These are phyloP conservation scores for Byssochlamys sp. DNA, from an alignment of 2,329 filamentous ascomycete genomes.

Conservation along the genomic window DNA sequence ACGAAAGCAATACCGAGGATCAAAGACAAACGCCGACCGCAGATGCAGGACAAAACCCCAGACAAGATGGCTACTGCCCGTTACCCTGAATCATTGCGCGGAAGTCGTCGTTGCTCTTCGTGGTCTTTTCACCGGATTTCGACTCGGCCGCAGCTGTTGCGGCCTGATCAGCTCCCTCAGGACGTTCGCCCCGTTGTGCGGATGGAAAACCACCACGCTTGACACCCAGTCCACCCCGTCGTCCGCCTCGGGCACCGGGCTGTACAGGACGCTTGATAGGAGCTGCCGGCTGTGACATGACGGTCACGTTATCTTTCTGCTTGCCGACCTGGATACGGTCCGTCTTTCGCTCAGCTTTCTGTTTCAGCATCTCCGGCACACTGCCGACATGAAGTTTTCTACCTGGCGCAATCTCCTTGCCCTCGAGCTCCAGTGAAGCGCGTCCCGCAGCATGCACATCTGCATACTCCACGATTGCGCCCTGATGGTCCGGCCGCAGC, in stretches of 20 bases:
- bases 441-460: constrained; percentile 62
- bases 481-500: constrained; percentile 70
- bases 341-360: constrained; percentile 32
- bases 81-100: constrained; percentile 43
- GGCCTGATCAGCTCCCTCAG: constrained; percentile 8
- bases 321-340: constrained; percentile 32
- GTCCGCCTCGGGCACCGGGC: constrained; percentile 32
- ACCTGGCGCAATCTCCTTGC: constrained; percentile 36
- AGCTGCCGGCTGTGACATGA: constrained; percentile 21
- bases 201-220: constrained; percentile 29
- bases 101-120: constrained; percentile 52
- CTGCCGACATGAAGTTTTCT: constrained; percentile 40
- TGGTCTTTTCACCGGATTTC: constrained; percentile 16
- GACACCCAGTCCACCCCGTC: constrained; percentile 41
- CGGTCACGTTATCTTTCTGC: constrained; percentile 24
- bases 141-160: not conserved
- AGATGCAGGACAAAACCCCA: constrained; percentile 2
- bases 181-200: constrained; percentile 4
- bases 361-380: constrained; percentile 42
- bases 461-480: constrained; percentile 74
- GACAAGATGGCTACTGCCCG: constrained; percentile 15
- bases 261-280: constrained; percentile 39
- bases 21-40: constrained; percentile 11
- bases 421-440: constrained; percentile 37
- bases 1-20: constrained; percentile 9